Evolutionary conservation across 192 early-diverging fungal genomes (phyloP).

Genomic region (Chytriomyces confervae): DNA sequence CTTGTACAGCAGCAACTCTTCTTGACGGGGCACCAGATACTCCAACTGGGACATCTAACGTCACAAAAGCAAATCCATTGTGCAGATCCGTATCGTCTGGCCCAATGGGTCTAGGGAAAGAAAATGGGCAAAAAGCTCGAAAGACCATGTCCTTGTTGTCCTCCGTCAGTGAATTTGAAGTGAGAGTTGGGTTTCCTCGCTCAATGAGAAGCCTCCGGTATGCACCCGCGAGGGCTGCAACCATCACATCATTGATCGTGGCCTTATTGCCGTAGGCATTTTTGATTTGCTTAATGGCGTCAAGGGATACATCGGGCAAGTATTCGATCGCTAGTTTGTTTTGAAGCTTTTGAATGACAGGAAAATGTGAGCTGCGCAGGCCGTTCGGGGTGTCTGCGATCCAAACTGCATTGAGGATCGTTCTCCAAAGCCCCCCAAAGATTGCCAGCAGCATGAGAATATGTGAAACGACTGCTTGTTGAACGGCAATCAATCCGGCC

Average conservation of each 20-base stretch:
- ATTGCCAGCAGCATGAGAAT: background rate
- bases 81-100: slow-evolving; percentile 10
- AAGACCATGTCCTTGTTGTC: background rate
- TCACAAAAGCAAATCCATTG: slow-evolving; percentile 17
- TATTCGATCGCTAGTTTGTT: background rate
- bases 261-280: slow-evolving; percentile 4
- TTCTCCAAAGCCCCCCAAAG: background rate
- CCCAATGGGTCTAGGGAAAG: background rate
- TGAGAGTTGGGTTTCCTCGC: background rate
- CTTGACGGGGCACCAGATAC: slow-evolving; percentile 4
- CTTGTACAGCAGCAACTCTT: background rate
- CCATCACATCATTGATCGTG: slow-evolving; percentile 28
- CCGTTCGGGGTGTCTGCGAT: background rate
- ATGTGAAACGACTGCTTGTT: background rate
- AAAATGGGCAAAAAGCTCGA: slow-evolving; percentile 2
- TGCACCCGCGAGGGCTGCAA: slow-evolving; percentile 26
- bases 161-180: background rate
- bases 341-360: background rate
- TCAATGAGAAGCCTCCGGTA: slow-evolving; percentile 9
- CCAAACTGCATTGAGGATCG: background rate
- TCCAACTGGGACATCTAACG: slow-evolving; percentile 10
- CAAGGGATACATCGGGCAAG: slow-evolving; percentile 17
- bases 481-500: background rate
- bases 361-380: background rate
- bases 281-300: slow-evolving; percentile 23